A percentile compares a stretch with the other conserved stretches of the same genome.
These are phyloP conservation scores for Amanita pseudoporphyria DNA, from an alignment of 768 basidiomycete species.

Conservation along the genomic window DNA sequence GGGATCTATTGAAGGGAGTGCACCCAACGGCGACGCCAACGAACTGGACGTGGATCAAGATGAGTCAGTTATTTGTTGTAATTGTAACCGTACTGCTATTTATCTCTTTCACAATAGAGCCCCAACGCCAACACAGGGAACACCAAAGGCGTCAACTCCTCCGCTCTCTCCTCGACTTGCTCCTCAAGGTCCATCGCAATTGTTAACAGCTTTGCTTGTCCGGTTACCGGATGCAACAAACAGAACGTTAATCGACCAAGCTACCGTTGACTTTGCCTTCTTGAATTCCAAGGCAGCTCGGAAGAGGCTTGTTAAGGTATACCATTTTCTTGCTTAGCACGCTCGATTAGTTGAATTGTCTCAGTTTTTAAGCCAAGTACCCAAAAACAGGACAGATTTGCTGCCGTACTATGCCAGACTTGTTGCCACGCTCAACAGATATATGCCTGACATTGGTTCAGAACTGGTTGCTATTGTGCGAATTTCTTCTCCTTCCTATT, in stretches of 20 bases:
- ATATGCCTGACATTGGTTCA: slow-evolving; percentile 88
- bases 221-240: slow-evolving; percentile 94
- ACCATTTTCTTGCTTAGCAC: not conserved
- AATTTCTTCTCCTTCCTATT: slow-evolving; percentile 10
- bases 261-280: slow-evolving; percentile 92
- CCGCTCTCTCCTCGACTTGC: slow-evolving; percentile 61
- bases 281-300: slow-evolving; percentile 95
- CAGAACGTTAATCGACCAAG: slow-evolving; percentile 81
- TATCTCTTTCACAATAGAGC: slow-evolving; percentile 21
- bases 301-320: slow-evolving; percentile 81
- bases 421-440: slow-evolving; percentile 78
- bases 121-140: slow-evolving; percentile 58
- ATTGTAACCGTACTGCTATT: not conserved
- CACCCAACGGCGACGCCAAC: slow-evolving; percentile 7
- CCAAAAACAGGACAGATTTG: slow-evolving; percentile 82
- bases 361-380: slow-evolving; percentile 78
- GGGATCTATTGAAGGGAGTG: slow-evolving; percentile 19
- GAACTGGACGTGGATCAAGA: slow-evolving; percentile 21
- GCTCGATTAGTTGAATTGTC: slow-evolving; percentile 3
- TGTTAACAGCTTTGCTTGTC: slow-evolving; percentile 82
- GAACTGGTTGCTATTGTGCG: slow-evolving; percentile 77
- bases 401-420: slow-evolving; percentile 90
- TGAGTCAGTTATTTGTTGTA: slow-evolving; percentile 21
- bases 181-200: slow-evolving; percentile 86
- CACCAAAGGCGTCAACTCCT: slow-evolving; percentile 53